Percentiles rank a stretch among this genome's conserved stretches.
phyloP scores from a whole-genome alignment of 1,139 yeast genomes.

The Kluyveromyces marxianus region DNA sequence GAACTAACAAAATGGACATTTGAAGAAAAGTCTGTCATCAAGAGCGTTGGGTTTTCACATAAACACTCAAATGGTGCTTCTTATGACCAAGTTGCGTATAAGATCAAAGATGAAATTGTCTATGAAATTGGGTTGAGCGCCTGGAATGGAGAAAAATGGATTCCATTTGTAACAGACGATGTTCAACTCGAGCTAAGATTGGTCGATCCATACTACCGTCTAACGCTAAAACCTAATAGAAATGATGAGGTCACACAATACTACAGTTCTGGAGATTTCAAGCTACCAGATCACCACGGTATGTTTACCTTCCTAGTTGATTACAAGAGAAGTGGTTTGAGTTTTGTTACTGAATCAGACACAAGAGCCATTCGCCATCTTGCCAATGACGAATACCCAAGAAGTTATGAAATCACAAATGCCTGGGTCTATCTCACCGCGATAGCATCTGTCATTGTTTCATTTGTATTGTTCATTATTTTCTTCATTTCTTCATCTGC shows the following conservation, averaged over 20 bases:
- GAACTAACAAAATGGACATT: constrained; percentile 70
- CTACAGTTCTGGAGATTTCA: constrained; percentile 50
- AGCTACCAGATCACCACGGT: constrained; percentile 93
- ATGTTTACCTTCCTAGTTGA: constrained; percentile 82
- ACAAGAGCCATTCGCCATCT: constrained; percentile 86
- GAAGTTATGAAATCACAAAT: constrained; percentile 90
- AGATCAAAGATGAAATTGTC: constrained; percentile 60
- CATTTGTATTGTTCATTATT: constrained; percentile 70
- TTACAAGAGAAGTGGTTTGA: constrained; percentile 73
- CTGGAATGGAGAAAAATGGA: constrained; percentile 58
- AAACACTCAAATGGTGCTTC: constrained; percentile 41
- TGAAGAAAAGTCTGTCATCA: constrained; percentile 59
- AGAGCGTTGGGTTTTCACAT: constrained; percentile 42
- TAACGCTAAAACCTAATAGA: constrained; percentile 42
- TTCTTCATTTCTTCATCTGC: constrained; percentile 37
- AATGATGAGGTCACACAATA: constrained; percentile 22
- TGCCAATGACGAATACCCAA: constrained; percentile 90
- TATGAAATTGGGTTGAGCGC: constrained; percentile 63
- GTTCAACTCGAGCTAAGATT: constrained; percentile 79
- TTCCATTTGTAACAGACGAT: constrained; percentile 51
- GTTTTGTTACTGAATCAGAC: constrained; percentile 56
- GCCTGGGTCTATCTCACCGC: constrained; percentile 86
- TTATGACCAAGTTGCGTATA: constrained; percentile 47
- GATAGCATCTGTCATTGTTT: constrained; percentile 57
- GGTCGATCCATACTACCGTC: constrained; percentile 92